phyloP scores from a whole-genome alignment of 1,139 yeast genomes.

The Eremothecium gossypii region DNA sequence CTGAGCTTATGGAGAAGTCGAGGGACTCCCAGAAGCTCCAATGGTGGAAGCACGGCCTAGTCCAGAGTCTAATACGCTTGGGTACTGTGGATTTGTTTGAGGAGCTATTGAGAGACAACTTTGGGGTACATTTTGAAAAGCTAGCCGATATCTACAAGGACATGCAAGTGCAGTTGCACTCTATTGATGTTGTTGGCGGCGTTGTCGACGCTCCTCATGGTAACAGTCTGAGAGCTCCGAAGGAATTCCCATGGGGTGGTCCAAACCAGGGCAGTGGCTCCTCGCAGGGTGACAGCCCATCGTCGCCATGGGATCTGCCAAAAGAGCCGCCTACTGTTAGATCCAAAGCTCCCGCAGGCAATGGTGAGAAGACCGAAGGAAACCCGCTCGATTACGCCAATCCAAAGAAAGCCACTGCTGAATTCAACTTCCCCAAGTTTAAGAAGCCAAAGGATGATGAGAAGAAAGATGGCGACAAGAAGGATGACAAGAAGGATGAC shows the following conservation, averaged over 20 bases:
- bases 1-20: conserved; percentile 2
- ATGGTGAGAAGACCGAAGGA: too few relatives aligned
- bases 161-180: background rate
- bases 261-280: background rate
- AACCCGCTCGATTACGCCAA: too few relatives aligned
- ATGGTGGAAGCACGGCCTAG: conserved; percentile 4
- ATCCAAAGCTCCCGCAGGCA: too few relatives aligned
- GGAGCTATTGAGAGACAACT: conserved; percentile 1
- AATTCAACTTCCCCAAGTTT: too few relatives aligned
- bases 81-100: conserved; percentile 2
- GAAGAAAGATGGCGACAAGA: too few relatives aligned
- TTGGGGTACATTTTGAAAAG: background rate
- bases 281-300: background rate
- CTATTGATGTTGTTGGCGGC: background rate
- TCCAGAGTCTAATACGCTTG: conserved; percentile 2
- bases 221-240: background rate
- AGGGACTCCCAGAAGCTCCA: conserved; percentile 3
- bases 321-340: background rate
- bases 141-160: conserved; percentile 1
- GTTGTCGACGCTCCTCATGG: conserved; percentile 1
- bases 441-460: too few relatives aligned
- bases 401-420: too few relatives aligned
- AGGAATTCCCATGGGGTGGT: conserved; percentile 1
- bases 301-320: conserved; percentile 4
- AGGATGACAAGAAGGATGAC: too few relatives aligned